Evolutionary conservation across 768 basidiomycete genomes (phyloP).

Genomic region (Auricularia heimuer): DNA sequence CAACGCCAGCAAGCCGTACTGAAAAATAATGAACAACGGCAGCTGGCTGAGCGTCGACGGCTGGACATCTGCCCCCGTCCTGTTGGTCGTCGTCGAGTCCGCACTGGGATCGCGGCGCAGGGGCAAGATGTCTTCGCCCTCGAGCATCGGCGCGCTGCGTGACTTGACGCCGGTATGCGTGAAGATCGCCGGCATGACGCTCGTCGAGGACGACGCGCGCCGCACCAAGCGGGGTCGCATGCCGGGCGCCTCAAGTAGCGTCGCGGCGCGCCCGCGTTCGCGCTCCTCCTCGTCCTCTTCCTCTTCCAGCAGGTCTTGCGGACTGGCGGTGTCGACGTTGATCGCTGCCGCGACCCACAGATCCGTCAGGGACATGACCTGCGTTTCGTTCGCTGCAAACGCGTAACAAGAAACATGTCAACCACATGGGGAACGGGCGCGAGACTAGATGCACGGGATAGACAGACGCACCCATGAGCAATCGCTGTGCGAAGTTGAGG

Average conservation of each 20-base stretch:
- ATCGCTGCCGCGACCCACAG: constrained; percentile 98
- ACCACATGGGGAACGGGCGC: not conserved
- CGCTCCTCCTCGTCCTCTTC: constrained; percentile 24
- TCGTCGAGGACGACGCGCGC: not conserved
- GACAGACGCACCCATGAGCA: constrained; percentile 45
- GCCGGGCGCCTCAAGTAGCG: not conserved
- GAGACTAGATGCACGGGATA: not conserved
- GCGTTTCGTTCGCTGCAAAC: constrained; percentile 73
- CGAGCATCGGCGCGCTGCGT: not conserved
- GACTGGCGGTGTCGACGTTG: constrained; percentile 86
- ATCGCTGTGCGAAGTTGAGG: constrained; percentile 78
- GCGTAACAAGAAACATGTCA: not conserved
- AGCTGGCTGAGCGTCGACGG: constrained; percentile 64
- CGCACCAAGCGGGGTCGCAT: not conserved
- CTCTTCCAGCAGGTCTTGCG: constrained; percentile 33
- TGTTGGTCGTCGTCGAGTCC: constrained; percentile 2
- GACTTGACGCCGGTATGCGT: constrained; percentile 63
- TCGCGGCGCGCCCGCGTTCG: not conserved
- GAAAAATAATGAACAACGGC: constrained; percentile 76
- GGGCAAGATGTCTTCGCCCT: not conserved
- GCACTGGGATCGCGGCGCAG: not conserved
- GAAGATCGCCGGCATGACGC: constrained; percentile 62
- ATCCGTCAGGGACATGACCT: constrained; percentile 90
- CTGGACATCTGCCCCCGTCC: constrained; percentile 36
- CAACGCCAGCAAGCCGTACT: constrained; percentile 82